Evolutionary conservation across 148 eudicot genomes (phyloP).

Genomic region (Chenopodium album): DNA sequence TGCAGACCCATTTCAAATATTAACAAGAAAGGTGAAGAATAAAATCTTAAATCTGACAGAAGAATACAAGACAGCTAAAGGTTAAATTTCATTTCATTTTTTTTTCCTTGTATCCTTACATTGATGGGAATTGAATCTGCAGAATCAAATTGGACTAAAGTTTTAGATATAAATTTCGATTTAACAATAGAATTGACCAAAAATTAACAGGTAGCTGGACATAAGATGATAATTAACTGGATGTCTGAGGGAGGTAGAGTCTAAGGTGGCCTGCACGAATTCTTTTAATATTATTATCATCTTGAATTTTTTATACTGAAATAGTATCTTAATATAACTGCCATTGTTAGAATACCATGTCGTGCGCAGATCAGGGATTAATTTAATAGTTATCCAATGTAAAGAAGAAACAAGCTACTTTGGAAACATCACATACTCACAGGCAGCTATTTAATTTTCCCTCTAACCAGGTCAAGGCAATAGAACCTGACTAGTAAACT

Average conservation of each 20-base stretch:
- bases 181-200: background rate
- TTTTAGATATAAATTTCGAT: background rate
- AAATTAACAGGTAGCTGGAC: background rate
- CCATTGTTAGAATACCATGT: conserved; percentile 12
- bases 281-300: background rate
- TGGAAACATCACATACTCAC: conserved; percentile 1
- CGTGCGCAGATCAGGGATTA: background rate
- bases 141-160: background rate
- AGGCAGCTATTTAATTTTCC: background rate
- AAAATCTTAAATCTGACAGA: background rate
- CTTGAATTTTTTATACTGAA: background rate
- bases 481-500: background rate
- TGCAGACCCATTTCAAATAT: conserved; percentile 24
- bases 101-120: background rate
- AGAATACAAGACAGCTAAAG: conserved; percentile 4
- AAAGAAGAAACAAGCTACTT: background rate
- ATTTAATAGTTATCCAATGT: background rate
- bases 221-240: background rate
- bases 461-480: background rate
- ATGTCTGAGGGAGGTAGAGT: background rate
- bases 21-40: background rate
- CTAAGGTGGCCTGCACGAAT: conserved; percentile 35
- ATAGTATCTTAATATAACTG: background rate
- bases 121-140: background rate
- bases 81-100: background rate